Evolutionary conservation across 2,329 filamentous ascomycete genomes (phyloP).

Genomic region (Cercospora zeae-maydis): DNA sequence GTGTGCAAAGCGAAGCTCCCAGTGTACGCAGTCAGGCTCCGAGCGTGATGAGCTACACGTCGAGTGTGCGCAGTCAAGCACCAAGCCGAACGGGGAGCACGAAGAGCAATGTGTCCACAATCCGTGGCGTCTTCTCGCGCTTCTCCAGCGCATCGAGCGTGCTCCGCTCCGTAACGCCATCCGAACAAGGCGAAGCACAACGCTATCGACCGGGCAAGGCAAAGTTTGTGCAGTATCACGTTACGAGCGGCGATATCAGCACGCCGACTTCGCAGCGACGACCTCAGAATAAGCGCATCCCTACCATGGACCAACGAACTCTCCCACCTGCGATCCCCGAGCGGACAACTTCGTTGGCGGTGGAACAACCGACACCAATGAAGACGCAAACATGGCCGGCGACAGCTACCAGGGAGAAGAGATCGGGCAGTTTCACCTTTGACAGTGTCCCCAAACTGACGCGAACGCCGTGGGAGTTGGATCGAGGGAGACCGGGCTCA

Average conservation of each 20-base stretch:
- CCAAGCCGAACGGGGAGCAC: conserved; percentile 1
- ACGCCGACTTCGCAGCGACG: conserved; percentile 9
- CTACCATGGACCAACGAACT: conserved; percentile 10
- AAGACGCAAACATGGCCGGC: conserved; percentile 24
- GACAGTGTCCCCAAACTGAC: conserved; percentile 25
- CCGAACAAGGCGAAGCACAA: conserved; percentile 21
- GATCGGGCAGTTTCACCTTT: conserved; percentile 16
- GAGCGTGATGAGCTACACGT: conserved; percentile 6
- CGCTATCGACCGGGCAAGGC: conserved; percentile 26
- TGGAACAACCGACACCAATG: not conserved
- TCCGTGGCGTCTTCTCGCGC: conserved; percentile 5
- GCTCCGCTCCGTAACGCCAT: not conserved
- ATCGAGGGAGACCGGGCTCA: conserved; percentile 26
- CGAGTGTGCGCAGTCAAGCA: conserved; percentile 2
- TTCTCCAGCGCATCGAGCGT: conserved; percentile 10
- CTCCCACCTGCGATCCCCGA: conserved; percentile 19
- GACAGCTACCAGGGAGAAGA: conserved; percentile 3
- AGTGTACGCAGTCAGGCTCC: conserved; percentile 5
- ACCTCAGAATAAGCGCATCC: conserved; percentile 3
- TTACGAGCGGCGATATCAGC: conserved; percentile 26
- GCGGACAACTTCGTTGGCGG: conserved; percentile 19
- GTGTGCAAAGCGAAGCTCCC: conserved; percentile 1
- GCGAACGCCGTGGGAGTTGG: conserved; percentile 41
- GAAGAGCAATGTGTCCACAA: conserved; percentile 9
- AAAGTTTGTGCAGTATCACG: conserved; percentile 25